Evolutionary conservation across 306 rosid species (phyloP).

Genomic region (Luffa acutangula): DNA sequence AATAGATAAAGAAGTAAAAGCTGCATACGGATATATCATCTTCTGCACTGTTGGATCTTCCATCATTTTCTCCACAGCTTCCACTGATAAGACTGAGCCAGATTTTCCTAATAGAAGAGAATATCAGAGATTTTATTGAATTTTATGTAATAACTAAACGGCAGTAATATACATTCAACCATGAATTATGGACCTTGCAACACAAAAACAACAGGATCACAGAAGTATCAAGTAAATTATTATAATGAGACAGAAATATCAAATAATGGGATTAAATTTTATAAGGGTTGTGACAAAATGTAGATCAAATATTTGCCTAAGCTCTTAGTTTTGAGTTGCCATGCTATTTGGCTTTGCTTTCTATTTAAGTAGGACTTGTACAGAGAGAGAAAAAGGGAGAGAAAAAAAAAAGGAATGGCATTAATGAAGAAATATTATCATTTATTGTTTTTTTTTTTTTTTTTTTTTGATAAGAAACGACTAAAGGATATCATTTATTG

Average conservation of each 20-base stretch:
- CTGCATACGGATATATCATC: conserved; percentile 92
- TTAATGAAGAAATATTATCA: not conserved
- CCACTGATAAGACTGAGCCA: conserved; percentile 56
- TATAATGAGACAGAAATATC: not conserved
- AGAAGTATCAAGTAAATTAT: not conserved
- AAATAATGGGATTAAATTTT: not conserved
- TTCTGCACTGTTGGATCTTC: conserved; percentile 97
- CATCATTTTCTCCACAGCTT: conserved; percentile 98
- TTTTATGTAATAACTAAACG: conserved; percentile 7
- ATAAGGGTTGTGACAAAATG: not conserved
- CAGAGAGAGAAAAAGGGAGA: not conserved
- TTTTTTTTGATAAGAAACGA: no score
- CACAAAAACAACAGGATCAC: not conserved
- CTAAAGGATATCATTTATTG: not conserved
- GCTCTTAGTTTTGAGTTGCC: not conserved
- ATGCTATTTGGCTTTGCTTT: not conserved
- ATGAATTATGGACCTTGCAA: not conserved
- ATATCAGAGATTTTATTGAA: conserved; percentile 13
- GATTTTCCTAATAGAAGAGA: conserved; percentile 38
- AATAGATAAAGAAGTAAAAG: conserved; percentile 9
- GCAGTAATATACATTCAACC: not conserved
- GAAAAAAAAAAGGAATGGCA: not conserved
- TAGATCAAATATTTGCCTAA: not conserved
- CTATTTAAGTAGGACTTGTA: not conserved
- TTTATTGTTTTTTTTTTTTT: no score